These are phyloP conservation scores for Neurospora sp. DNA, from an alignment of 2,329 filamentous ascomycete species.

Conservation along the genomic window DNA sequence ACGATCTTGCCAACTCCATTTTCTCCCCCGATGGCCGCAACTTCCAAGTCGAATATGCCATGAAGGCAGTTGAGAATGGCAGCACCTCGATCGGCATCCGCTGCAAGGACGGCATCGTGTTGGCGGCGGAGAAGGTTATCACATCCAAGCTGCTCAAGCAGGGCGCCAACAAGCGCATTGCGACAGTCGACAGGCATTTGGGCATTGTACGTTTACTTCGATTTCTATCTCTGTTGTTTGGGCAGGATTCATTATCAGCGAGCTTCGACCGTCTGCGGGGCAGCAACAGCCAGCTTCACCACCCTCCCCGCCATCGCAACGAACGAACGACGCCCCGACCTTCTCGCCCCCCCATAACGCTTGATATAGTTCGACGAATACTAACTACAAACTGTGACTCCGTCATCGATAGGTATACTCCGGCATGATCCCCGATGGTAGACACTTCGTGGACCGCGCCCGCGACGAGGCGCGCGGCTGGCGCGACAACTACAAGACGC, in stretches of 20 bases:
- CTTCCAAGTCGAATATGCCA: constrained; percentile 98
- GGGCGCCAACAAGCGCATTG: constrained; percentile 93
- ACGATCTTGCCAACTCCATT: constrained; percentile 98
- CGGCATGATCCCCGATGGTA: constrained; percentile 87
- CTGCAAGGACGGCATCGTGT: constrained; percentile 93
- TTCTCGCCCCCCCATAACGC: not conserved
- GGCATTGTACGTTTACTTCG: constrained; percentile 60
- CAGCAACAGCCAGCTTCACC: not conserved
- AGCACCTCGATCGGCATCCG: constrained; percentile 93
- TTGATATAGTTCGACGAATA: not conserved
- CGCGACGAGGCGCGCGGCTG: constrained; percentile 88
- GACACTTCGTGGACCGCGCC: constrained; percentile 88
- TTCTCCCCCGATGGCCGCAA: constrained; percentile 98
- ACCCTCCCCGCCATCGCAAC: not conserved
- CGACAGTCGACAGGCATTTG: constrained; percentile 85
- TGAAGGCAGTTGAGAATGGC: constrained; percentile 97
- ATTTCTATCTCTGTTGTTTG: not conserved
- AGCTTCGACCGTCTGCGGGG: not conserved
- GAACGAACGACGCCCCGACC: not conserved
- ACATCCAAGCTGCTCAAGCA: constrained; percentile 91
- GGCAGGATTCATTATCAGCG: not conserved
- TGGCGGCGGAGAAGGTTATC: constrained; percentile 95
- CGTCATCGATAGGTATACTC: constrained; percentile 64
- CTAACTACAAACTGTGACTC: not conserved
- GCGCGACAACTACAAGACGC: constrained; percentile 89